phyloP scores from a whole-genome alignment of 176 grass and related monocot genomes.

The Carex myosuroides region DNA sequence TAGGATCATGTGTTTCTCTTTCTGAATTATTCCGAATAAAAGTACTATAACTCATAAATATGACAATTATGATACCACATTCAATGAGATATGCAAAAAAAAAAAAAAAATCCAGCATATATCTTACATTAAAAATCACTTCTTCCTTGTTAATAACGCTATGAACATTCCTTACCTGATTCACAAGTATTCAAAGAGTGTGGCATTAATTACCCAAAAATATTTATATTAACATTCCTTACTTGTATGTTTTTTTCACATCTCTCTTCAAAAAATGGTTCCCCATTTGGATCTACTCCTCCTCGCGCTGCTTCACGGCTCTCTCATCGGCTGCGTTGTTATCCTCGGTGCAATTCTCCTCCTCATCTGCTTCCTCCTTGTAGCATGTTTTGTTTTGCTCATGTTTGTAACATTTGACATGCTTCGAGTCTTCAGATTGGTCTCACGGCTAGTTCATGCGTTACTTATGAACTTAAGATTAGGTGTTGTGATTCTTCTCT shows the following conservation, averaged over 20 bases:
- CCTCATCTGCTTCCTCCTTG: constrained; percentile 27
- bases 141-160: not conserved
- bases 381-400: constrained; percentile 11
- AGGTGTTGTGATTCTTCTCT: constrained; percentile 38
- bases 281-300: constrained; percentile 61
- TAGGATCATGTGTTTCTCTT: not conserved
- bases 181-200: not conserved
- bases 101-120: not conserved
- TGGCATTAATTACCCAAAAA: not conserved
- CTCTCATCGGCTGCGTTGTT: constrained; percentile 28
- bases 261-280: constrained; percentile 8
- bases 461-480: constrained; percentile 33
- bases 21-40: not conserved
- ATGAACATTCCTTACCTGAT: not conserved
- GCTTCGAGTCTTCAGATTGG: not conserved
- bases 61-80: not conserved
- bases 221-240: not conserved
- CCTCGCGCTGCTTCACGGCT: constrained; percentile 38
- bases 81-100: not conserved
- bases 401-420: constrained; percentile 27
- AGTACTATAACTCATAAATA: not conserved
- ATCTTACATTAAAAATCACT: not conserved
- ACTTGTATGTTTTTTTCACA: not conserved
- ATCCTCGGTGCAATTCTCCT: constrained; percentile 17
- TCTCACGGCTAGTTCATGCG: constrained; percentile 2